Conservation (phyloP, 495 filamentous ascomycete species). For the Penicillium pulvis region DNA sequence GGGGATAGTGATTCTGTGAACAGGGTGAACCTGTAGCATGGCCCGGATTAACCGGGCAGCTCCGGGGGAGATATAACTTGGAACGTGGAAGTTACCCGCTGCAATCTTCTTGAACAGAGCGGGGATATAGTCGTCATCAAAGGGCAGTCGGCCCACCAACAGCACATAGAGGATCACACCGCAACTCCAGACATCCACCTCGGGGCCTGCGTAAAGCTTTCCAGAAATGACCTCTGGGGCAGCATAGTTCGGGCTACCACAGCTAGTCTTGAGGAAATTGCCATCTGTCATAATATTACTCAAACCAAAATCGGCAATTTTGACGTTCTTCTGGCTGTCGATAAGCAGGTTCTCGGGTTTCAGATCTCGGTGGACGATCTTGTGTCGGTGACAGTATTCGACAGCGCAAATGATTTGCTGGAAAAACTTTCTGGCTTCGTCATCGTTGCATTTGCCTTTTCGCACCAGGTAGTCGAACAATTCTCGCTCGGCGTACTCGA, state of each 20-base stretch:
- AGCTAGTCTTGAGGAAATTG: constrained; percentile 98
- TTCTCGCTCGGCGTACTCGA: constrained; percentile 95
- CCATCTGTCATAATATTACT: constrained; percentile 99
- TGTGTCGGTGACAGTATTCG: constrained; percentile 98
- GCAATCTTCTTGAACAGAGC: constrained; percentile 85
- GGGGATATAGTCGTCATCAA: constrained; percentile 96
- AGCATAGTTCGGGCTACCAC: constrained; percentile 96
- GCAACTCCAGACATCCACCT: constrained; percentile 99
- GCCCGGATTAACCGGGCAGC: constrained; percentile 83
- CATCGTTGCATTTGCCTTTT: constrained; percentile 85
- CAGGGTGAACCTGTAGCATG: constrained; percentile 94
- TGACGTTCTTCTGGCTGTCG: constrained; percentile 92
- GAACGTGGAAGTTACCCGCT: constrained; percentile 86
- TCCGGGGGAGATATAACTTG: constrained; percentile 81
- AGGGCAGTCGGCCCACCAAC: constrained; percentile 86
- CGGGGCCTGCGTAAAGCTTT: constrained; percentile 95
- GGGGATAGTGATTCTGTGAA: constrained; percentile 87
- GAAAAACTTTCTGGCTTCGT: constrained; percentile 92
- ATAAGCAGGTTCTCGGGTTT: constrained; percentile 97
- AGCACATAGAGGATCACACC: constrained; percentile 97
- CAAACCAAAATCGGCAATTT: constrained; percentile 97
- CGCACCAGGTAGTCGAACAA: constrained; percentile 96
- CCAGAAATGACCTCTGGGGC: constrained; percentile 97
- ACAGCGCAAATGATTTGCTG: constrained; percentile 99
- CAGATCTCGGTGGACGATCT: constrained; percentile 96